Base-by-base conservation (phyloP, 805 yeast genomes). In the Yarrowia sp. region DNA sequence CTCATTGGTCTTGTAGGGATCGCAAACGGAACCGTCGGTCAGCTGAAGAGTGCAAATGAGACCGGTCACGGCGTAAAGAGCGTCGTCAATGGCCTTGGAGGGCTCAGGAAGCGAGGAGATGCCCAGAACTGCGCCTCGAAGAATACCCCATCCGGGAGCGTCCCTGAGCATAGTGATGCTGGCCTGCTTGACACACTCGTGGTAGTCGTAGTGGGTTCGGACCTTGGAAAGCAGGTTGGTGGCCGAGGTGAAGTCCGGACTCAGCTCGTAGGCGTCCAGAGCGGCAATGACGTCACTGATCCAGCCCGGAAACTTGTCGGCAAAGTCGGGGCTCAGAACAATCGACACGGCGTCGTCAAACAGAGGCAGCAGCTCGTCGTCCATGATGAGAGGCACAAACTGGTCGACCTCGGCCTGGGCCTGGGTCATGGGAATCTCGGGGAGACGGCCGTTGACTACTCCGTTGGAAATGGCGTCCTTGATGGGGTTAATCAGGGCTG, bases 31-130 rank as follows among this genome's bases (percentile, higher is more conserved):
- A 19, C 47, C 47, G 9, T 43, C 47, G 15, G 47, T 43, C 30
- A 43, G 47, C 30, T 43, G 47, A 12, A 43, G 47, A 43, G 47
- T 43, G 47, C 47, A 43, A 9, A 43, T 43, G 15, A 43, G 24
- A 3, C 47, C 47, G 9, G 47, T 43, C 24, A 43, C 47, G 2
- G 47, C 47, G 10, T 6, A 43, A 12, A 43, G 24, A 43, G 24
- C 47, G 5, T 43, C 47, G 9, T 10, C 47, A 12, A 43, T 43
- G 7, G 47, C 47, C 47, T 43, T 43, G 15, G 47, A 43, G 8
- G 47, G 47, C 3, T 24, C 47, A 43, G 47, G 47, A 15, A 17
- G 24, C 10, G 17, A 20, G 30, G 47, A 19, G 9, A 43, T 43
- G 14, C 14, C 4, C 14, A 43, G 6, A 14, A 43, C 15, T 10